phyloP scores from a whole-genome alignment of 768 basidiomycete species.

The Artomyces pyxidatus region DNA sequence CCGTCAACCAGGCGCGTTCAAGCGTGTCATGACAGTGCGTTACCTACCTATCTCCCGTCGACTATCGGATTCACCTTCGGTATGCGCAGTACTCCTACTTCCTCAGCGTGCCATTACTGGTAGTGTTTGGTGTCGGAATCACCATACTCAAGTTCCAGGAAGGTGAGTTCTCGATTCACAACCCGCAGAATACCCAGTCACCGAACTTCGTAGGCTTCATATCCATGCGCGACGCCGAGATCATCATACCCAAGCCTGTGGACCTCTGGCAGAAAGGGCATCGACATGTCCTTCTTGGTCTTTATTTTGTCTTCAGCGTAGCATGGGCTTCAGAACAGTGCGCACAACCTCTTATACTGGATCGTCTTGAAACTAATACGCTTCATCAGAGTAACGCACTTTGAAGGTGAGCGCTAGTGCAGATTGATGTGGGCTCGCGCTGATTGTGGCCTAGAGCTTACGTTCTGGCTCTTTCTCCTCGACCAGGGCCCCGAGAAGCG shows the following conservation, averaged over 20 bases:
- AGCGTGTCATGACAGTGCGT: conserved; percentile 82
- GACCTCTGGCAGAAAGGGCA: conserved; percentile 37
- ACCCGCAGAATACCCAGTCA: conserved; percentile 10
- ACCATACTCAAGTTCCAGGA: conserved; percentile 64
- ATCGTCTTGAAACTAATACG: not conserved
- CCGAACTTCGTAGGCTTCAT: not conserved
- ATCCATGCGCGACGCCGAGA: conserved; percentile 23
- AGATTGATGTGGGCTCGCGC: not conserved
- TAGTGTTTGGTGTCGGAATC: conserved; percentile 55
- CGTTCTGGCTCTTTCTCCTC: conserved; percentile 79
- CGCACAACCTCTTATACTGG: conserved; percentile 19
- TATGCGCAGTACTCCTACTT: conserved; percentile 64
- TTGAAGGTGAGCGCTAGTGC: conserved; percentile 49
- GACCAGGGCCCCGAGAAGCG: conserved; percentile 66
- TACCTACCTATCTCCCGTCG: not conserved
- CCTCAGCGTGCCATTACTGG: conserved; percentile 56
- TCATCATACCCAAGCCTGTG: conserved; percentile 51
- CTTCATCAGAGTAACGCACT: conserved; percentile 58
- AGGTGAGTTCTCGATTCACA: conserved; percentile 38
- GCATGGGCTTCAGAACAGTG: conserved; percentile 78
- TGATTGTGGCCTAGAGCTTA: conserved; percentile 40
- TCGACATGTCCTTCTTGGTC: conserved; percentile 52
- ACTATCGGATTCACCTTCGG: not conserved
- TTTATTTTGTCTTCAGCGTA: conserved; percentile 62
- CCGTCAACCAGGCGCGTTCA: conserved; percentile 78